Evolutionary conservation across 2,329 filamentous ascomycete genomes (phyloP).

Genomic region (Ophiosphaerella korrae): DNA sequence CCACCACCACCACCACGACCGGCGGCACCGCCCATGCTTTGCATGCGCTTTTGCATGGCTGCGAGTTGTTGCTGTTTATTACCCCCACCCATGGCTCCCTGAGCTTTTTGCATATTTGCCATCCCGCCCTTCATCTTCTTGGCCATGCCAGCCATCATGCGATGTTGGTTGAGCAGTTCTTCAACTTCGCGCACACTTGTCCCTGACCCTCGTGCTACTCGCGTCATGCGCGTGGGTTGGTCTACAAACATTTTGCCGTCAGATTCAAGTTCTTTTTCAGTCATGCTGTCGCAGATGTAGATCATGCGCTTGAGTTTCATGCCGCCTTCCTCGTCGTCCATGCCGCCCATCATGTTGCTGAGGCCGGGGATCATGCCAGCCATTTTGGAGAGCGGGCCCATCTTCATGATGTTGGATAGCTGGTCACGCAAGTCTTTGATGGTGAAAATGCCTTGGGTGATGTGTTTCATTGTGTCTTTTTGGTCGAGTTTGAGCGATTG

Average conservation of each 20-base stretch:
- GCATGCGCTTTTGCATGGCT: conserved; percentile 94
- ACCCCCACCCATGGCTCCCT: conserved; percentile 85
- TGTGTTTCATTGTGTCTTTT: conserved; percentile 99
- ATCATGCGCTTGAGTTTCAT: conserved; percentile 97
- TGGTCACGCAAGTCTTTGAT: conserved; percentile 94
- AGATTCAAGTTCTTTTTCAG: conserved; percentile 89
- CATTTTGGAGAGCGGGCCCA: conserved; percentile 97
- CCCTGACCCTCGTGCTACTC: conserved; percentile 86
- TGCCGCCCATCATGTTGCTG: conserved; percentile 88
- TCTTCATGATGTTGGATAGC: conserved; percentile 98
- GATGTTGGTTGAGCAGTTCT: conserved; percentile 94
- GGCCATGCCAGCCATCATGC: conserved; percentile 99
- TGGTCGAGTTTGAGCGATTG: conserved; percentile 94
- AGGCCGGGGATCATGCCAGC: conserved; percentile 98
- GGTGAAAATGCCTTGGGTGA: conserved; percentile 94
- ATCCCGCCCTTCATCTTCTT: conserved; percentile 98
- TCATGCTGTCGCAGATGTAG: conserved; percentile 99
- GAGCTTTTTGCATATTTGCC: conserved; percentile 95
- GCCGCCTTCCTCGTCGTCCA: conserved; percentile 96
- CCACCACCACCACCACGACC: conserved; percentile 56
- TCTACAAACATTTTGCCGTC: conserved; percentile 95
- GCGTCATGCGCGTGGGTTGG: conserved; percentile 89
- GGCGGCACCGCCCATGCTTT: conserved; percentile 82
- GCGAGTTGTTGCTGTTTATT: conserved; percentile 94
- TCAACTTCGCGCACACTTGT: conserved; percentile 93